Evolutionary conservation across 306 rosid species (phyloP), one percentile per base, ranked within the genome.

Genomic region (Lathyrus tuberosus): DNA sequence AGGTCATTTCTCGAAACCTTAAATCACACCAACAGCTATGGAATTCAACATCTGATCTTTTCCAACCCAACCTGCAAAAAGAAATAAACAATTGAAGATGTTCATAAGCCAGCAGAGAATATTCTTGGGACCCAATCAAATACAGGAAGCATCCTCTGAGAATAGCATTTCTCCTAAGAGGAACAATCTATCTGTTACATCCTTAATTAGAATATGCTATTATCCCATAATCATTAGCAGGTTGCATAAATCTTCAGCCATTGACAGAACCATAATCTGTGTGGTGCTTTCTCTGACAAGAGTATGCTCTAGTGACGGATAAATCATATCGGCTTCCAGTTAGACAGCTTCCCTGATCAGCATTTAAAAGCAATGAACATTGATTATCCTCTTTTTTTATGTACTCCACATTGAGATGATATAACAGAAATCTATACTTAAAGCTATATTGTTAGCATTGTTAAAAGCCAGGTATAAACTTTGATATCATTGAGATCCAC

Each of bases 61-160:
- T 78, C 86, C 84, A 82, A 37, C 81, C 76, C 75, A 5, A 87
- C 97, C 99, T 95, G 99, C 96, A 95, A 84, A 70, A 84, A 73
- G 72, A 82, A 67, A 81, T 77, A 78, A 86, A 85, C 77, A 83
- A 80, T 70, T 41, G 84, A 80, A 86, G 63, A 74, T 60, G 75
- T 89, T 81, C 85, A 83, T 87, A 83, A 83, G 85, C 82, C 67
- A 73, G 64, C 64, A 67, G 57, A 74, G 49, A 77, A 83, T 54
- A 76, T 79, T 76, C 86, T 70, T 69, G 69, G 76, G 80, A 84
- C 84, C 88, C 79, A 85, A 77, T 75, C 94, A 84, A 88, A 87
- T 74, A 78, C 78, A 68, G 44, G 77, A 81, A 79, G 84, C 89
- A 83, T 78, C 84, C 86, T 86, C 71, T 77, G 79, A 74, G 73